phyloP scores from a whole-genome alignment of 2,329 filamentous ascomycete species.

The Penicillium sclerotigenum region DNA sequence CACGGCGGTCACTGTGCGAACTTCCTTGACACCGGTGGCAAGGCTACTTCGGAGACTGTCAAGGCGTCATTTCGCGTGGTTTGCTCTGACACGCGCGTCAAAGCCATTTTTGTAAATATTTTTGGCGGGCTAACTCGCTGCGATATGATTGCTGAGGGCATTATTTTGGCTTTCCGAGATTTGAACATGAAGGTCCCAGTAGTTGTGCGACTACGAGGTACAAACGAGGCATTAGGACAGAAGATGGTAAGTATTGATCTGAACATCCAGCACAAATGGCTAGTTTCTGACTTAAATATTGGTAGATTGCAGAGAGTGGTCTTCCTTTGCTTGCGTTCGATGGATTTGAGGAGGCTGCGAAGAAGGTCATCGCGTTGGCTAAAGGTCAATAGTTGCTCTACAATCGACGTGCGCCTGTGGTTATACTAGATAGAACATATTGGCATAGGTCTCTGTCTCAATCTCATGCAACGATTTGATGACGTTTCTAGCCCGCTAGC shows the following conservation, averaged over 20 bases:
- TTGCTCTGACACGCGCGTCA: slow-evolving; percentile 66
- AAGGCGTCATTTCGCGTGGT: slow-evolving; percentile 73
- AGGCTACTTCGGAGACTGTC: slow-evolving; percentile 79
- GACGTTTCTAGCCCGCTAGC: neutral
- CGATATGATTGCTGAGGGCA: slow-evolving; percentile 76
- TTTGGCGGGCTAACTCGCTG: slow-evolving; percentile 69
- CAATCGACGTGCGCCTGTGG: neutral
- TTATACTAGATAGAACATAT: neutral
- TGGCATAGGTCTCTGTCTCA: neutral
- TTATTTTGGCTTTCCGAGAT: slow-evolving; percentile 70
- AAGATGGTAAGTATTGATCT: slow-evolving; percentile 50
- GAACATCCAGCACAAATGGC: neutral
- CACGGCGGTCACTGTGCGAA: slow-evolving; percentile 71
- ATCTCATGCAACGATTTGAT: neutral
- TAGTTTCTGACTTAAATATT: slow-evolving; percentile 9
- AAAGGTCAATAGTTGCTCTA: neutral
- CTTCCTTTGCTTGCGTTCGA: slow-evolving; percentile 69
- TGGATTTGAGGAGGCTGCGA: slow-evolving; percentile 69
- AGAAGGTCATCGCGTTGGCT: slow-evolving; percentile 54
- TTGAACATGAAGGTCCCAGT: slow-evolving; percentile 65
- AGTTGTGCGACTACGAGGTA: slow-evolving; percentile 73
- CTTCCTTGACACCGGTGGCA: slow-evolving; percentile 86
- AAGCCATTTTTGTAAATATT: slow-evolving; percentile 69
- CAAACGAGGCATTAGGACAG: slow-evolving; percentile 69
- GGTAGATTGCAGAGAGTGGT: slow-evolving; percentile 62